Conservation (phyloP, 345 rosid genomes). For the Eucalyptus rudis region DNA sequence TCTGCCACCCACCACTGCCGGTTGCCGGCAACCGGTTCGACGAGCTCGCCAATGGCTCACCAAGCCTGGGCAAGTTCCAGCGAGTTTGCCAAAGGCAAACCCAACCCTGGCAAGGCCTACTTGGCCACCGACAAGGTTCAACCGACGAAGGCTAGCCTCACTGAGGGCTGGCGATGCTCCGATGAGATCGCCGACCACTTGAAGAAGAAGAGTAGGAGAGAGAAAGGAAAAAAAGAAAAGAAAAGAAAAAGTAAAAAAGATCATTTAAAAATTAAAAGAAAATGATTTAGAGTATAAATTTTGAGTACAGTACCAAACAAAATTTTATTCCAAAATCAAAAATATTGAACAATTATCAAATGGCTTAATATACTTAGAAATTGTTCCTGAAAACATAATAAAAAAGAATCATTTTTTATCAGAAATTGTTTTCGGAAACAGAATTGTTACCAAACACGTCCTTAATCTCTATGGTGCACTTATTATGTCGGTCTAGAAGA, state of each 20-base stretch:
- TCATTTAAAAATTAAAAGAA: no score
- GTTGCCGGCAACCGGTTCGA: rapidly evolving
- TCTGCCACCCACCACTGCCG: rapidly evolving
- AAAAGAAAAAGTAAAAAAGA: no score
- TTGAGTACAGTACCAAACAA: no score
- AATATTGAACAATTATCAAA: no score
- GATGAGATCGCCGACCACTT: rapidly evolving
- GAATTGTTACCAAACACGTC: rapidly evolving
- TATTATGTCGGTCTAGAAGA: no score
- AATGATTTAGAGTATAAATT: no score
- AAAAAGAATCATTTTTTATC: rapidly evolving
- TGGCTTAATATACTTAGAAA: no score
- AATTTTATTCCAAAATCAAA: no score
- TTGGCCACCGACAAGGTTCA: rapidly evolving
- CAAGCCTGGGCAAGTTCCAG: rapidly evolving
- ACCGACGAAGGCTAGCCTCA: rapidly evolving
- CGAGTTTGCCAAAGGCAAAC: rapidly evolving
- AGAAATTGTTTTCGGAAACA: rapidly evolving
- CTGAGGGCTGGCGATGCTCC: no score
- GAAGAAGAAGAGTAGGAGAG: no score
- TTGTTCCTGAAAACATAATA: rapidly evolving
- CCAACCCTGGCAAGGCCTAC: rapidly evolving
- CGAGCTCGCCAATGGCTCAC: rapidly evolving
- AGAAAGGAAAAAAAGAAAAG: no score
- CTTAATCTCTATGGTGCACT: rapidly evolving